Evolutionary conservation across 2,329 filamentous ascomycete species (phyloP), one percentile per base, ranked within the genome.

Genomic region (Pyrenophora teres): DNA sequence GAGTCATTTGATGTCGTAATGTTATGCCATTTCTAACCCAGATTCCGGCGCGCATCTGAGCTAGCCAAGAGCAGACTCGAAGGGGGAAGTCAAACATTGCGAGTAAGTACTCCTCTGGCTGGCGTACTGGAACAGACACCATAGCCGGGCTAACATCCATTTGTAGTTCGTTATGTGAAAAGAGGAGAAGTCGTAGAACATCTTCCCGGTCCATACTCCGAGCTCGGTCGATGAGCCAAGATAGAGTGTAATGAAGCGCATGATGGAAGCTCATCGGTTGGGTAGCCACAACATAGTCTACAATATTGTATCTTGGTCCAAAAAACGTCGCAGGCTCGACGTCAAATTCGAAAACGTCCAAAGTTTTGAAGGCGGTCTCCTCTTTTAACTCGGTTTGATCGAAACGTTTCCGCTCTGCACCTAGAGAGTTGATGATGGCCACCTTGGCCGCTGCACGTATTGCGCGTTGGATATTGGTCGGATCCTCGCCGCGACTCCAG

Each of bases 11-110:
- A 71, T 99, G 94, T 33, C 93, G 86, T 44, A 99, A 82, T 65
- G 93, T 97, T 68, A 99, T 91, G 2, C 94, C 94, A 69, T 99
- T 99, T 49, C 94, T 87, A 57, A 99, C 93, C 94, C 95, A 99
- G 87, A 97, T 96, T 44, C 92, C 90, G 15, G 93, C 92, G 73
- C 96, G 96, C 86, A 99, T 97, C 77, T 99, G 95, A 5, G 94
- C 90, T 27, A 99, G 80, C 94, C 94, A 99, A 16, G 91, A 92
- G 70, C 92, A 97, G 0, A 97, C 92, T 45, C 95, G 84, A 3
- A 99, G 80, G 0, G 95, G 93, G 65, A 90, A 96, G 72, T 99
- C 94, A 66, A 99, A 96, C 44, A 92, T 85, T 2, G 89, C 87
- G 71, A 96, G 86, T 18, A 96, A 79, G 65, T 92, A 87, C 69